Evolutionary conservation across 352 stramenopile genomes (phyloP).

Genomic region (Pseudoperonospora humuli): DNA sequence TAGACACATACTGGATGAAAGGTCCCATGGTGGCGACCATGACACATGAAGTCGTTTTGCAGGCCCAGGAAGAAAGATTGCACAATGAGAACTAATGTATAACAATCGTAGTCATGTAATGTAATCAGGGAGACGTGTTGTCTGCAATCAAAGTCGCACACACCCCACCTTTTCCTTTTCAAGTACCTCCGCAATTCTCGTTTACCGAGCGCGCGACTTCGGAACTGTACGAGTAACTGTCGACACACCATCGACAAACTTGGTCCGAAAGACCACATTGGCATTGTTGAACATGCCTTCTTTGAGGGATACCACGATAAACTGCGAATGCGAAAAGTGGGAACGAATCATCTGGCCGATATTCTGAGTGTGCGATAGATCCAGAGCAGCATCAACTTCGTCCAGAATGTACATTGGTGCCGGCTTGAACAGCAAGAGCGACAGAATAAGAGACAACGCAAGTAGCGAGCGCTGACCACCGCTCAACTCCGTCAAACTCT

Average conservation of each 20-base stretch:
- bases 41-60: background rate
- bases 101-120: constrained; percentile 9
- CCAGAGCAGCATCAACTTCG: constrained; percentile 98
- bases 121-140: no score
- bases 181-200: background rate
- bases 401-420: constrained; percentile 99
- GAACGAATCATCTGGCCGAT: constrained; percentile 99
- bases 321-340: constrained; percentile 99
- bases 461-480: constrained; percentile 98
- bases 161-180: background rate
- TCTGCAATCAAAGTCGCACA: constrained; percentile 7
- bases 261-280: constrained; percentile 99
- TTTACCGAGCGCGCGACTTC: constrained; percentile 38
- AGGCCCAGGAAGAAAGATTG: background rate
- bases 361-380: constrained; percentile 99
- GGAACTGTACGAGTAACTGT: constrained; percentile 93
- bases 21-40: no score
- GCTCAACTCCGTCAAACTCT: constrained; percentile 98
- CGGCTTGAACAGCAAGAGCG: constrained; percentile 98
- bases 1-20: no score
- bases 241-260: constrained; percentile 99
- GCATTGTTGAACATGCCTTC: constrained; percentile 99
- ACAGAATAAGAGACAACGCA: constrained; percentile 97
- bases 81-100: background rate
- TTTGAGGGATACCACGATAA: constrained; percentile 99